Conservation (phyloP, 441 rosid genomes). For the Jatropha podagrica region DNA sequence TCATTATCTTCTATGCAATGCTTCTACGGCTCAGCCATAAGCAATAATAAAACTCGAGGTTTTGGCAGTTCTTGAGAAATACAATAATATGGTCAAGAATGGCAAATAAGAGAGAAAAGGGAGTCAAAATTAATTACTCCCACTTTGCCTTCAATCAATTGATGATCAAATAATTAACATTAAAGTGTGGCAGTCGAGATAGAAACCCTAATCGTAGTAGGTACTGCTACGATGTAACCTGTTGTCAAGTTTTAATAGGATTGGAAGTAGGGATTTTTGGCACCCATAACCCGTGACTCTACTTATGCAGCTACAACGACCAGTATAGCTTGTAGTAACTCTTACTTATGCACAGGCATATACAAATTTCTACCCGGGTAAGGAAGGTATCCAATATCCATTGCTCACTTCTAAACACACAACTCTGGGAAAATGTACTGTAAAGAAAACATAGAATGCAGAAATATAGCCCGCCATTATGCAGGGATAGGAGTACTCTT, state of each 20-base stretch:
- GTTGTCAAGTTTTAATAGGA: not conserved
- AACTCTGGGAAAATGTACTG: not conserved
- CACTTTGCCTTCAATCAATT: not conserved
- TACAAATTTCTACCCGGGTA: not conserved
- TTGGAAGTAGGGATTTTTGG: not conserved
- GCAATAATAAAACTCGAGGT: no score
- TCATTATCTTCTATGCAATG: no score
- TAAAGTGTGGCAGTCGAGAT: not conserved
- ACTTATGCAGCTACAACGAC: not conserved
- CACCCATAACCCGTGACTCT: constrained; percentile 3
- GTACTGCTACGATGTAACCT: not conserved
- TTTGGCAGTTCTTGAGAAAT: not conserved
- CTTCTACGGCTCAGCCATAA: no score
- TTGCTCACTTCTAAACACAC: not conserved
- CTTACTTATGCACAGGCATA: not conserved
- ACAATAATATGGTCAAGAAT: not conserved
- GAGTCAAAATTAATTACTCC: no score
- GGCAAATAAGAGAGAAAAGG: no score
- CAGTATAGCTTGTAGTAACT: not conserved
- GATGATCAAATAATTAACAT: not conserved
- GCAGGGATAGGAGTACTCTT: not conserved
- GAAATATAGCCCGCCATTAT: not conserved
- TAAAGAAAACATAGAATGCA: not conserved
- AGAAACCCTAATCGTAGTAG: not conserved
- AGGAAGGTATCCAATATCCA: no score